Percentiles rank a stretch among this genome's conserved stretches.
Conservation (phyloP, 208 protist genomes). For the Borovskyia barvae region DNA sequence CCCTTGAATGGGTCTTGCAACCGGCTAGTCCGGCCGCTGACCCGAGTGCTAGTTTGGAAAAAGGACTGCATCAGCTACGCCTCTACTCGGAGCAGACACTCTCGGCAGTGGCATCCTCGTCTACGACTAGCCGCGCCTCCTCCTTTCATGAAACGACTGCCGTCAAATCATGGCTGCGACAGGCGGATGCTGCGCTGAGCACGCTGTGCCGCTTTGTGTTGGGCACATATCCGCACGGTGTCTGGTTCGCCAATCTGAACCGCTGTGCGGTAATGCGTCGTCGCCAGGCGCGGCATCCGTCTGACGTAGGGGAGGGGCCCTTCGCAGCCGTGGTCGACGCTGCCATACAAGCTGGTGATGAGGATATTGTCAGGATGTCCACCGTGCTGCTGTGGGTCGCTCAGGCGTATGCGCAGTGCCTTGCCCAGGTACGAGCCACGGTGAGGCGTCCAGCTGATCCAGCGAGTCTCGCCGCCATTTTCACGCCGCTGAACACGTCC, state of each 20-base stretch:
- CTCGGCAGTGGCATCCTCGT: too few relatives aligned
- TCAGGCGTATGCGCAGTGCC: conserved; percentile 24
- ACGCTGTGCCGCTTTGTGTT: conserved; percentile 7
- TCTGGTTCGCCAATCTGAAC: conserved; percentile 21
- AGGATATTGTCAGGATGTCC: conserved; percentile 15
- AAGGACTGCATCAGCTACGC: too few relatives aligned
- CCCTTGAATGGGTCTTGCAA: conserved; percentile 18
- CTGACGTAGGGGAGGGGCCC: conserved; percentile 14
- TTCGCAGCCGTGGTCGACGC: conserved; percentile 20
- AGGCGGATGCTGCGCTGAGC: neutral
- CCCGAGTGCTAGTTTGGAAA: too few relatives aligned
- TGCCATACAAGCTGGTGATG: conserved; percentile 11
- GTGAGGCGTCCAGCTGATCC: conserved; percentile 7
- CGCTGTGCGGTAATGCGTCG: conserved; percentile 16
- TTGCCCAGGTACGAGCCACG: conserved; percentile 18
- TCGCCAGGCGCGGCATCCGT: conserved; percentile 20
- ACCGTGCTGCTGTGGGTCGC: conserved; percentile 13
- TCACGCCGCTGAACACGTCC: conserved; percentile 29
- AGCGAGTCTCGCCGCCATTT: conserved; percentile 3
- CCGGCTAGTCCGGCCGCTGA: conserved; percentile 1
- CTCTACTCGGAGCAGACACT: too few relatives aligned
- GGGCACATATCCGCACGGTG: conserved; percentile 16
- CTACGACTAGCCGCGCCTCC: too few relatives aligned
- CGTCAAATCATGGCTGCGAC: neutral
- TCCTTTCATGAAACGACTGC: neutral